These are phyloP conservation scores for Phlebopus sp. DNA, from an alignment of 1,284 basidiomycete genomes.

Conservation along the genomic window DNA sequence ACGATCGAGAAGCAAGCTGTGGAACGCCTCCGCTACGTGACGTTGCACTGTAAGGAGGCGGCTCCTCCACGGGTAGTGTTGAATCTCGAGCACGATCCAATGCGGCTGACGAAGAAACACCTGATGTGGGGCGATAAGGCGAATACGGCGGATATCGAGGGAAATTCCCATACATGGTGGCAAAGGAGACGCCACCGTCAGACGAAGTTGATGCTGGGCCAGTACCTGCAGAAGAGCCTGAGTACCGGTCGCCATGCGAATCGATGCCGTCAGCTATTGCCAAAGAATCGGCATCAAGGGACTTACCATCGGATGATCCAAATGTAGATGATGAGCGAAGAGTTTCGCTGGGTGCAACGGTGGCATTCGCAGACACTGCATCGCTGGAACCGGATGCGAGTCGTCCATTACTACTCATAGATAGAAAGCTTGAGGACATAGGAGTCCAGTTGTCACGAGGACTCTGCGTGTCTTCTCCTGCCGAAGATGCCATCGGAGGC, in stretches of 20 bases:
- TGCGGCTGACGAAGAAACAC: conserved; percentile 15
- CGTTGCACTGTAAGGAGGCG: conserved; percentile 3
- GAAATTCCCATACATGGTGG: conserved; percentile 21
- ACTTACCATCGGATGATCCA: conserved; percentile 22
- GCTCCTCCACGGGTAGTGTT: no score
- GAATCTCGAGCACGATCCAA: not conserved
- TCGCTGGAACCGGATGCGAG: conserved; percentile 3
- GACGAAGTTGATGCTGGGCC: conserved; percentile 15
- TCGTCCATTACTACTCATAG: conserved; percentile 6
- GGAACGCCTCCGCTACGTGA: conserved; percentile 12
- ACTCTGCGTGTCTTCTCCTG: conserved; percentile 15
- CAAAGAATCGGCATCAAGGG: conserved; percentile 7
- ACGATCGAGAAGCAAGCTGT: conserved; percentile 10
- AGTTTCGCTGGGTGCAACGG: conserved; percentile 13
- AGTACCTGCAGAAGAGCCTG: conserved; percentile 13
- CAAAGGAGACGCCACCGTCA: conserved; percentile 10
- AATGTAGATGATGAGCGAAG: conserved; percentile 17
- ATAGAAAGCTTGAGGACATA: conserved; percentile 20
- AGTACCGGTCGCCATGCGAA: conserved; percentile 3
- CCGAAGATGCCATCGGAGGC: conserved; percentile 30
- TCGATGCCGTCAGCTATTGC: conserved; percentile 7
- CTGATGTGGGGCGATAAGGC: conserved; percentile 21
- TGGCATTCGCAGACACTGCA: conserved; percentile 10
- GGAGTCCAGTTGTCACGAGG: conserved; percentile 18
- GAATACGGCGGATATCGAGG: conserved; percentile 20